Base-by-base conservation (phyloP, 2,329 filamentous ascomycete species). In the Escovopsis weberi region DNA sequence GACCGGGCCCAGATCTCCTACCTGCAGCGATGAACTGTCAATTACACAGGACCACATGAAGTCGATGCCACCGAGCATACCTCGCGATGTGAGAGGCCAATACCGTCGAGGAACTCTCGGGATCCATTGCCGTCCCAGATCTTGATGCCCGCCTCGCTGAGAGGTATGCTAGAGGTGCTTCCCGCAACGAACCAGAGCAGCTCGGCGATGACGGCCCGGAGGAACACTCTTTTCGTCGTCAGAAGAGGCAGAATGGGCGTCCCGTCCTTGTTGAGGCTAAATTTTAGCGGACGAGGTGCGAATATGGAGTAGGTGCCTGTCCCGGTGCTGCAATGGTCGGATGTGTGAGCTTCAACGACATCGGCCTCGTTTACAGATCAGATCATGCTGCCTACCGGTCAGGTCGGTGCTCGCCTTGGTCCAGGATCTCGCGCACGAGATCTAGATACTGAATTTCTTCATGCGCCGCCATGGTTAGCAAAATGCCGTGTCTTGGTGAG, bases 71-170 rank as follows among this genome's bases (percentile, higher is more conserved):
- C 15, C 15, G 15, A 15, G 15, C 15, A 15, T 2, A 39, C 83
- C 41, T 78, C 85, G 46, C 89, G 85, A 58, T 94, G 79, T 0
- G 71, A 69, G 6, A 96, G 74, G 0, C 89, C 89, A 1, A 91
- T 74, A 48, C 70, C 80, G 66, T 98, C 89, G 33, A 98, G 82
- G 60, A 83, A 96, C 55, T 80, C 82, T 53, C 91, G 84, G 38
- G 81, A 87, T 37, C 89, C 91, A 59, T 98, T 98, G 54, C 88
- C 89, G 59, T 98, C 91, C 91, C 91, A 98, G 59, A 98, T 98
- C 64, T 93, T 93, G 55, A 98, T 80, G 28, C 87, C 86, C 2
- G 80, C 78, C 11, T 80, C 78, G 46, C 77, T 80, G 3, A 98
- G 78, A 0, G 86, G 69, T 4, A 77, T 65, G 1, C 85, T 88